phyloP scores from a whole-genome alignment of 768 basidiomycete genomes.

The Panaeolus papilionaceus region DNA sequence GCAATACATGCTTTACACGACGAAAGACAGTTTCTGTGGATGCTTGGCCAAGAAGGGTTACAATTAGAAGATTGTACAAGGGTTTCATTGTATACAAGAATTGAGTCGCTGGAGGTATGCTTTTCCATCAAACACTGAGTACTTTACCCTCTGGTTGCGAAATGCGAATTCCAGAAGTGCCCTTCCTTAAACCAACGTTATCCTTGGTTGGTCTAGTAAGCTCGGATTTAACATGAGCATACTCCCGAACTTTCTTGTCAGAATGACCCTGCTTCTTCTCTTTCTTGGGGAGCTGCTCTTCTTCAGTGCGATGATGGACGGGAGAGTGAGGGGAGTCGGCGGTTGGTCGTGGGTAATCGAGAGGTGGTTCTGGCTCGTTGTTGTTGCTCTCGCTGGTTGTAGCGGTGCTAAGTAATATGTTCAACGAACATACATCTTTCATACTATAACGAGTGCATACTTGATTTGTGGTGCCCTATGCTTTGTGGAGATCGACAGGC shows the following conservation, averaged over 20 bases:
- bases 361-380: conserved; percentile 21
- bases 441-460: conserved; percentile 33
- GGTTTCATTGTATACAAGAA: neutral
- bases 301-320: conserved; percentile 38
- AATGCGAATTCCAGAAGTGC: conserved; percentile 57
- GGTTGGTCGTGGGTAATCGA: conserved; percentile 61
- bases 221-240: conserved; percentile 52
- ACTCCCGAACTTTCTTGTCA: conserved; percentile 54
- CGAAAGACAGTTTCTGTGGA: conserved; percentile 13
- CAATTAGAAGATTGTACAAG: conserved; percentile 13
- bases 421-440: neutral
- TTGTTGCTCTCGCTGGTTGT: conserved; percentile 37
- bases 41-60: neutral
- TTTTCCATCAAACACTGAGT: conserved; percentile 26
- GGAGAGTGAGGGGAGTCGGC: conserved; percentile 37
- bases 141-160: conserved; percentile 57
- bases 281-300: conserved; percentile 53
- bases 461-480: conserved; percentile 39
- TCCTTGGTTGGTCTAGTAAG: conserved; percentile 56
- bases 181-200: conserved; percentile 37
- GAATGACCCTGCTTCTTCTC: conserved; percentile 53
- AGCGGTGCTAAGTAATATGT: conserved; percentile 6
- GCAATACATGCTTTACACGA: conserved; percentile 22
- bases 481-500: conserved; percentile 51
- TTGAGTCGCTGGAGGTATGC: neutral